Evolutionary conservation across 2,329 filamentous ascomycete genomes (phyloP), one percentile per base, ranked within the genome.

Genomic region (Diplocarpon mali): DNA sequence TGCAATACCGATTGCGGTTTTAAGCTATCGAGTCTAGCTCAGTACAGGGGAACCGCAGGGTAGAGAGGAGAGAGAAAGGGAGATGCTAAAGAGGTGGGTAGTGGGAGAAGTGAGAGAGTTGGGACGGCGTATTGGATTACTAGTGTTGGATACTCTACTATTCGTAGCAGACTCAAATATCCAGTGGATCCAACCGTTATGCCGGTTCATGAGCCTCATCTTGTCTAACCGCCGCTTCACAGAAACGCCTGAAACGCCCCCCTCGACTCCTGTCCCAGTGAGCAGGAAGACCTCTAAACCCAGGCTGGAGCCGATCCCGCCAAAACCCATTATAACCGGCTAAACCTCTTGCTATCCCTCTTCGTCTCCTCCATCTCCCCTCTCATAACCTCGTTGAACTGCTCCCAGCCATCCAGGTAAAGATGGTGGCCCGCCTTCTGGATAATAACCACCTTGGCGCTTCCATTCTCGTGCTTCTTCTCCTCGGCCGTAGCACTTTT

Each of bases 371-470:
- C 69, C 80, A 85, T 83, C 63, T 85, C 82, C 32, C 72, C 65
- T 36, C 73, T 55, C 60, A 85, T 73, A 17, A 82, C 67, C 28
- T 70, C 63, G 56, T 86, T 85, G 58, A 85, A 86, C 53, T 85
- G 72, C 54, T 84, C 73, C 66, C 71, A 76, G 1, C 77, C 79
- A 57, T 86, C 82, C 1, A 86, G 63, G 58, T 85, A 86, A 5
- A 85, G 62, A 62, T 86, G 82, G 62, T 86, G 82, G 0, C 82
- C 82, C 0, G 82, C 80, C 36, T 76, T 75, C 48, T 72, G 68
- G 40, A 98, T 81, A 28, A 95, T 71, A 5, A 90, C 64, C 0
- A 96, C 89, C 65, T 85, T 92, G 8, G 83, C 84, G 35, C 78
- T 78, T 4, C 90, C 89, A 44, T 85, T 84, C 60, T 95, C 90